Evolutionary conservation across 2,329 filamentous ascomycete species (phyloP).

Genomic region (Ilyonectria sp.): DNA sequence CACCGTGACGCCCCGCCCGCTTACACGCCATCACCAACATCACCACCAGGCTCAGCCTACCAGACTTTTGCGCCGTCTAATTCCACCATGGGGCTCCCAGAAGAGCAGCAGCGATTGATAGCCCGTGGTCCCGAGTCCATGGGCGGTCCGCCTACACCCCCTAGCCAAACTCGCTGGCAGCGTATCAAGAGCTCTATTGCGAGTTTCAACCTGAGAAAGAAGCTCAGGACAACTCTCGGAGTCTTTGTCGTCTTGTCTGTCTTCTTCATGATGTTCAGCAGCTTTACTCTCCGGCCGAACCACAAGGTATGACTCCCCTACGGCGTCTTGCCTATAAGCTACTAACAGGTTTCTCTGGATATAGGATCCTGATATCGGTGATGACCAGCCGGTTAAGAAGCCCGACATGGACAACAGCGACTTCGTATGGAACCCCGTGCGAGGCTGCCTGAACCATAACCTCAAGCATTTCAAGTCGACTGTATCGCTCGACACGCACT

Average conservation of each 20-base stretch:
- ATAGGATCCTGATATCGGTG: conserved; percentile 40
- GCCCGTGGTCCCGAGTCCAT: conserved; percentile 63
- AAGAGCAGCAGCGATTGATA: conserved; percentile 62
- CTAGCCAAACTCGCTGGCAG: conserved; percentile 47
- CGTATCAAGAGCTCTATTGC: conserved; percentile 45
- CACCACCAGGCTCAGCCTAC: conserved; percentile 54
- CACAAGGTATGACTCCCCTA: conserved; percentile 49
- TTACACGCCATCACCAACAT: conserved; percentile 62
- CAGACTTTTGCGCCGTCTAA: conserved; percentile 57
- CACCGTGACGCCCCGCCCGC: conserved; percentile 64
- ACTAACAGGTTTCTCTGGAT: conserved; percentile 3
- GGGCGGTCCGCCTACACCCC: conserved; percentile 51
- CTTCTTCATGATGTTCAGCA: conserved; percentile 47
- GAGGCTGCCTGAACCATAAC: conserved; percentile 44
- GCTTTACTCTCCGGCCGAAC: conserved; percentile 34
- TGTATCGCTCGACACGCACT: conserved; percentile 53
- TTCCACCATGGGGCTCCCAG: conserved; percentile 58
- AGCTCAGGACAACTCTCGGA: conserved; percentile 50
- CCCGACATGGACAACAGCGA: conserved; percentile 40
- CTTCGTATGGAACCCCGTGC: conserved; percentile 47
- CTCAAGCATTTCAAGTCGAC: conserved; percentile 3
- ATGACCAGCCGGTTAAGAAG: conserved; percentile 45
- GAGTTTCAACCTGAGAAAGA: conserved; percentile 44
- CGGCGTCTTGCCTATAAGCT: neutral
- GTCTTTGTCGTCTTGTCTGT: conserved; percentile 53